Evolutionary conservation across 1,284 basidiomycete species (phyloP), one percentile per base, ranked within the genome.

Genomic region (Inonotus obliquus): DNA sequence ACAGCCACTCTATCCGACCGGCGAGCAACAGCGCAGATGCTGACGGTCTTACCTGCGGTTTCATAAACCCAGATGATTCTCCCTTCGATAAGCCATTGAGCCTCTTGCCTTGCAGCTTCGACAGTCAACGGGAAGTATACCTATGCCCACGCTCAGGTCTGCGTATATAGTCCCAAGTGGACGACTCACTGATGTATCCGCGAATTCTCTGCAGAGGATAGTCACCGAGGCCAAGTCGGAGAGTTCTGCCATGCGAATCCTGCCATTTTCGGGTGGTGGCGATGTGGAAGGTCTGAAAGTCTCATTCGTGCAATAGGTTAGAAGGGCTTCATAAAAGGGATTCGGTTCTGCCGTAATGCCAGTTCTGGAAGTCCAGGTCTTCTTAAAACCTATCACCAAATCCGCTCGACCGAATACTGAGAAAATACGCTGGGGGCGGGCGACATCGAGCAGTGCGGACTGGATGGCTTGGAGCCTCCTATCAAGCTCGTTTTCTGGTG

Each of bases 21-120:
- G 21, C 80, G 78, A 19, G 79, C 78, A 52, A 78, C 78, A 25
- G 79, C 79, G 64, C 79, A 80, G 57, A 82, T 76, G 29, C 77
- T 77, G 23, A 77, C 75, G 59, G 79, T 72, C 55, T 75, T 19
- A 75, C 4, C 72, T 71, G 45, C 63, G 32, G 73, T 72, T 56
- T 77, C 77, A 70, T 78, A 79, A n/a, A 81, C 74, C 78, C 78
- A 81, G 41, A 80, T 67, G 58, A 76, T 74, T 39, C 74, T 71
- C 66, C 76, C 76, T 4, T 66, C 62, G 63, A 81, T 77, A 57
- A 81, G 72, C 61, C 76, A 73, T 38, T 65, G 67, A n/a, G 80
- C 78, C 67, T 81, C 78, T 27, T 73, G 61, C 38, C 68, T 65
- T 7, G 76, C 77, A 27, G 65, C 63, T 21, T 75, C 73, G 37